Conservation (phyloP, 495 filamentous ascomycete species). For the Penicillium roqueforti region DNA sequence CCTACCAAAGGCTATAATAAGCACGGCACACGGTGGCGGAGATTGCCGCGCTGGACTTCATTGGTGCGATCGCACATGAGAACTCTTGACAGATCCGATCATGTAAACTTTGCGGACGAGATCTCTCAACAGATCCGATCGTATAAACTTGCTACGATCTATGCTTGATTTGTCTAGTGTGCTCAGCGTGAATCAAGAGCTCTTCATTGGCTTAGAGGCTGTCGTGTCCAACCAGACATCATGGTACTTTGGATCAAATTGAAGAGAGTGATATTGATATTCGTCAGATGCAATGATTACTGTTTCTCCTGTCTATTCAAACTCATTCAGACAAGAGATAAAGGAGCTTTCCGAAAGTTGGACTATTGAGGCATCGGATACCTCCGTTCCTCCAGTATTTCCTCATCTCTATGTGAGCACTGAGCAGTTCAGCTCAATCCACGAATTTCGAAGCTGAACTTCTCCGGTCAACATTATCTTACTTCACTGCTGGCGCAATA, state of each 20-base stretch:
- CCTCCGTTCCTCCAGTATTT: too few species aligned
- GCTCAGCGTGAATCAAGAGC: background rate
- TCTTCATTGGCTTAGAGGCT: background rate
- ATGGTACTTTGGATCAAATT: background rate
- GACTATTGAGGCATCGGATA: background rate
- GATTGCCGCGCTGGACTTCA: conserved; percentile 15
- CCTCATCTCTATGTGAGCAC: background rate
- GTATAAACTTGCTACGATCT: background rate
- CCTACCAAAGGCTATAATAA: background rate
- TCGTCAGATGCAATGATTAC: background rate
- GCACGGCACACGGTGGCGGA: background rate
- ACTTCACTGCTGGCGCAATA: background rate
- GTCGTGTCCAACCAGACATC: background rate
- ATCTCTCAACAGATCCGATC: background rate
- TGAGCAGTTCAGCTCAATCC: background rate
- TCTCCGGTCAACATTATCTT: too few species aligned
- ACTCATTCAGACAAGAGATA: background rate
- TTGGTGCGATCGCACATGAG: conserved; percentile 19
- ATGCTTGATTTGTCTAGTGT: background rate
- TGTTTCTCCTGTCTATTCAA: background rate
- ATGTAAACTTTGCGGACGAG: background rate
- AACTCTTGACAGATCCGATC: too few species aligned
- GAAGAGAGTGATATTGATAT: background rate
- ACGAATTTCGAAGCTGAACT: background rate
- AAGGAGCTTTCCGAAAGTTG: background rate